A percentile compares a stretch with the other conserved stretches of the same genome.
phyloP scores from a whole-genome alignment of 2,329 filamentous ascomycete genomes.

The Colletotrichum musicola region DNA sequence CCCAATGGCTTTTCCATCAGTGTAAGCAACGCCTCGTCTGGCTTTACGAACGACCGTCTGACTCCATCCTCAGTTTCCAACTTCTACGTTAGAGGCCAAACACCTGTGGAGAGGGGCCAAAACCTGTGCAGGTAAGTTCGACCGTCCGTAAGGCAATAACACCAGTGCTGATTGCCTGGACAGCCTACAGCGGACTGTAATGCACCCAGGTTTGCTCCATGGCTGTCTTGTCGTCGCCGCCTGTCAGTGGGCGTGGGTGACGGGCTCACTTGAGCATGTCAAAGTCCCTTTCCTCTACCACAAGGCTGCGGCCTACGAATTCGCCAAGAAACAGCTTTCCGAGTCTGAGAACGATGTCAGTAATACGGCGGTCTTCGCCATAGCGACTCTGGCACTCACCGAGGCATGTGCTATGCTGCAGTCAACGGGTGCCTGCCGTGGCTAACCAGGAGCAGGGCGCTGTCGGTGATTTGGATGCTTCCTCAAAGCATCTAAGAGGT shows the following conservation, averaged over 20 bases:
- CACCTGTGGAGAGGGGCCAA: constrained; percentile 51
- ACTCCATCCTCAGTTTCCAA: constrained; percentile 50
- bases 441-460: constrained; percentile 49
- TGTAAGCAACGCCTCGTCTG: constrained; percentile 43
- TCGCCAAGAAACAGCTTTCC: constrained; percentile 58
- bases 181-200: constrained; percentile 58
- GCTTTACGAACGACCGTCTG: background rate
- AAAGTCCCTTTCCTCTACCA: constrained; percentile 60
- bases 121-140: constrained; percentile 50
- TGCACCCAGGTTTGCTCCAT: constrained; percentile 60
- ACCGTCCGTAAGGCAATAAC: background rate
- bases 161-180: constrained; percentile 25
- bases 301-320: constrained; percentile 60
- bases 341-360: constrained; percentile 52
- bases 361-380: constrained; percentile 58
- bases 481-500: constrained; percentile 57
- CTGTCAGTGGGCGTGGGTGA: constrained; percentile 61
- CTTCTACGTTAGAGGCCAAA: constrained; percentile 56
- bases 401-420: constrained; percentile 57
- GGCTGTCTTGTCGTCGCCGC: constrained; percentile 59
- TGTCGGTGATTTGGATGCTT: constrained; percentile 57
- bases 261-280: constrained; percentile 58
- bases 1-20: constrained; percentile 51
- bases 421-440: background rate
- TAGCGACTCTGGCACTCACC: constrained; percentile 58